Evolutionary conservation across 2,329 filamentous ascomycete species (phyloP).

Genomic region (Zopfia rhizophila): DNA sequence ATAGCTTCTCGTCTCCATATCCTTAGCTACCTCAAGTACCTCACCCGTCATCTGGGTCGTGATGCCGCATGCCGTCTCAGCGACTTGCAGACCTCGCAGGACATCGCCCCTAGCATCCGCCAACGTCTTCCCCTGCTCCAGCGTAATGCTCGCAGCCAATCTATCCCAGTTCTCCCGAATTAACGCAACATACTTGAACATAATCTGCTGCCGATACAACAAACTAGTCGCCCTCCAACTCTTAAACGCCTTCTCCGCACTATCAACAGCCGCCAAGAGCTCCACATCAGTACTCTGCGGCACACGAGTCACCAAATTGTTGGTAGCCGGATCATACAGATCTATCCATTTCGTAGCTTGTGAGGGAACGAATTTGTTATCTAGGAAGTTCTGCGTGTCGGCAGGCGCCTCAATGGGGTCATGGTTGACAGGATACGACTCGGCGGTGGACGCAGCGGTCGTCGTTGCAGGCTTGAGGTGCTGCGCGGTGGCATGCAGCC

Average conservation of each 20-base stretch:
- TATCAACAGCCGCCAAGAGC: conserved; percentile 78
- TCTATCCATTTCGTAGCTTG: conserved; percentile 78
- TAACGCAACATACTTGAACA: conserved; percentile 85
- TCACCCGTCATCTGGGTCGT: conserved; percentile 86
- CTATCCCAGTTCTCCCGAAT: conserved; percentile 88
- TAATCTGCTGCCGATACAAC: conserved; percentile 80
- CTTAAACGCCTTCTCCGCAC: conserved; percentile 79
- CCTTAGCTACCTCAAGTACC: conserved; percentile 84
- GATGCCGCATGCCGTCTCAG: conserved; percentile 82
- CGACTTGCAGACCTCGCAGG: conserved; percentile 82
- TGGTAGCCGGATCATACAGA: conserved; percentile 83
- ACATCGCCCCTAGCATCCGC: conserved; percentile 85
- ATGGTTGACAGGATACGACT: conserved; percentile 75
- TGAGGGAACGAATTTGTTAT: conserved; percentile 80
- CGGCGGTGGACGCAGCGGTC: conserved; percentile 60
- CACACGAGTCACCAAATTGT: conserved; percentile 84
- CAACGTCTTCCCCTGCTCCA: conserved; percentile 91
- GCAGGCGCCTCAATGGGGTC: conserved; percentile 73
- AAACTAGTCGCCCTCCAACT: conserved; percentile 78
- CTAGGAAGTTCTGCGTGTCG: conserved; percentile 82
- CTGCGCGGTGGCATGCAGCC: conserved; percentile 66
- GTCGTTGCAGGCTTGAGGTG: conserved; percentile 62
- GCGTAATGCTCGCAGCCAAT: conserved; percentile 83
- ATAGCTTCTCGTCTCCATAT: conserved; percentile 89
- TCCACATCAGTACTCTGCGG: conserved; percentile 83